Conservation (phyloP, 2,329 filamentous ascomycete genomes). For the Aspergillus proliferans region DNA sequence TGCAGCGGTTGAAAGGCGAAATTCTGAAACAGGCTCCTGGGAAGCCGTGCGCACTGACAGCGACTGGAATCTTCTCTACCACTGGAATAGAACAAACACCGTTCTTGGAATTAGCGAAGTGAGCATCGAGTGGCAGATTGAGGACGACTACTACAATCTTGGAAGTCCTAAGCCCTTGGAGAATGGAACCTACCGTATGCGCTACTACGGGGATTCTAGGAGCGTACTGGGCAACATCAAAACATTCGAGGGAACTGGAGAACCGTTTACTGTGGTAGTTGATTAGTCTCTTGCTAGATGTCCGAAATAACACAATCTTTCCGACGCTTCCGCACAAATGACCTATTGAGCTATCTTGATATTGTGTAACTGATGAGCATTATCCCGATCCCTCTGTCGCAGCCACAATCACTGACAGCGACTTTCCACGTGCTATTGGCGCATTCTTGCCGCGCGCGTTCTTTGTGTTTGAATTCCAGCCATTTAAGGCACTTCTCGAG, state of each 20-base stretch:
- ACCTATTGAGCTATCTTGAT: no score
- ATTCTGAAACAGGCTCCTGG: slow-evolving; percentile 51
- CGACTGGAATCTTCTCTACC: slow-evolving; percentile 78
- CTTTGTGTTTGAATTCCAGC: not conserved
- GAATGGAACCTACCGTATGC: slow-evolving; percentile 66
- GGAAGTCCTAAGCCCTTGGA: slow-evolving; percentile 28
- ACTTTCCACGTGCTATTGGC: not conserved
- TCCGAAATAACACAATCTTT: no score
- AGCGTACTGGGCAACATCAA: slow-evolving; percentile 54
- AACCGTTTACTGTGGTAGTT: slow-evolving; percentile 32
- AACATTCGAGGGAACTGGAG: slow-evolving; percentile 63
- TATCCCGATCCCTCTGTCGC: no score
- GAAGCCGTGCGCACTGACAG: slow-evolving; percentile 60
- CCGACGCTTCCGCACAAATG: no score
- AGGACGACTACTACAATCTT: slow-evolving; percentile 45
- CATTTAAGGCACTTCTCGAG: not conserved
- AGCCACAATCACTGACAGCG: not conserved
- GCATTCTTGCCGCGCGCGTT: not conserved
- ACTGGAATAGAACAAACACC: slow-evolving; percentile 67
- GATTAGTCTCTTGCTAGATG: not conserved
- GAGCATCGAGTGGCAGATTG: slow-evolving; percentile 72
- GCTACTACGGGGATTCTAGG: slow-evolving; percentile 82
- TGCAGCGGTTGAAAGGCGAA: slow-evolving; percentile 64
- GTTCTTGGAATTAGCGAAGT: slow-evolving; percentile 72
- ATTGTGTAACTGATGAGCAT: no score